Percentiles rank a stretch among this genome's conserved stretches.
These are phyloP conservation scores for Pleurotus citrinopileatus DNA, from an alignment of 768 basidiomycete species.

Conservation along the genomic window DNA sequence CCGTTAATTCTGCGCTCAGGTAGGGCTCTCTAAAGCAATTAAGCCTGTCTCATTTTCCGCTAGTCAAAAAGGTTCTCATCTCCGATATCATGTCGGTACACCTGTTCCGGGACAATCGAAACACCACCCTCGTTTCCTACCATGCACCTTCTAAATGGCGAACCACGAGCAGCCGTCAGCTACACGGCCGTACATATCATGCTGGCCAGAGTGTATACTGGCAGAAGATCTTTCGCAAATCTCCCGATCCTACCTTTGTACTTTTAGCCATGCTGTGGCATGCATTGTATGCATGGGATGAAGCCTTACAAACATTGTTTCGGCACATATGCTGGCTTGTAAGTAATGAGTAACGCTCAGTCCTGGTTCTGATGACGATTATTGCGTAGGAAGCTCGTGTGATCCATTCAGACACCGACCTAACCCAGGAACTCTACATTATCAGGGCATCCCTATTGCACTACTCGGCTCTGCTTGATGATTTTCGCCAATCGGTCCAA, in stretches of 20 bases:
- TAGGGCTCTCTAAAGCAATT: too few relatives aligned
- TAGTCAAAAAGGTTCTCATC: conserved; percentile 33
- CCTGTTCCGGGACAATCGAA: conserved; percentile 37
- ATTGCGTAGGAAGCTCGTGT: conserved; percentile 42
- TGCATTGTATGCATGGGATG: conserved; percentile 60
- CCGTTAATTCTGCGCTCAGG: conserved; percentile 33
- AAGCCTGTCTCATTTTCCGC: too few relatives aligned
- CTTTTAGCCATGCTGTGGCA: conserved; percentile 57
- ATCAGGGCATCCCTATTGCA: conserved; percentile 53
- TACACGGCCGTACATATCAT: conserved; percentile 47
- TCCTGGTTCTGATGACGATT: neutral
- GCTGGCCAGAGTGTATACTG: conserved; percentile 47
- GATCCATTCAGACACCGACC: conserved; percentile 36
- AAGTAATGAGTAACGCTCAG: conserved; percentile 14
- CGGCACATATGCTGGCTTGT: conserved; percentile 48
- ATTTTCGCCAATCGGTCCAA: conserved; percentile 42
- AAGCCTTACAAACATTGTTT: conserved; percentile 52
- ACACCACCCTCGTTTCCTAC: conserved; percentile 48
- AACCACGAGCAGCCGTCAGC: conserved; percentile 33
- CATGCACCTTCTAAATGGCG: conserved; percentile 29
- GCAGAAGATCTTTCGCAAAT: conserved; percentile 36
- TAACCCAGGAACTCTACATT: conserved; percentile 50
- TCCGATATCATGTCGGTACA: conserved; percentile 49
- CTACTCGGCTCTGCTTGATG: conserved; percentile 43
- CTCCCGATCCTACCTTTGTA: conserved; percentile 53